phyloP scores from a whole-genome alignment of 2,329 filamentous ascomycete species.

The Cercospora sp. region DNA sequence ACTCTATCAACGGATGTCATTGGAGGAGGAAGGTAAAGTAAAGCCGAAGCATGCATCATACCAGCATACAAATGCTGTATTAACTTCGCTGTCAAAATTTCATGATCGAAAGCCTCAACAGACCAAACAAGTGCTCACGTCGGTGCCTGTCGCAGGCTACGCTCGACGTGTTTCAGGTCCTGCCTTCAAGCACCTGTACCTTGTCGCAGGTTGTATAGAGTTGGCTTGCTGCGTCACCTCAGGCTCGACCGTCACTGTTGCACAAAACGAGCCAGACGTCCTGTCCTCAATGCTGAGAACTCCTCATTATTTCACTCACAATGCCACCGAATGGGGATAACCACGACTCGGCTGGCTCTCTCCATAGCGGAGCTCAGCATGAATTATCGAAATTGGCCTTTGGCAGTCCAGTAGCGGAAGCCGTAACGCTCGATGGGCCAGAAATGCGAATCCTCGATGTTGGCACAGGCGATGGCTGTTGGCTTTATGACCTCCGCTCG shows the following conservation, averaged over 20 bases:
- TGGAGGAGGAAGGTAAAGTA: not conserved
- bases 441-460: slow-evolving; percentile 13
- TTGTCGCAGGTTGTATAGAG: not conserved
- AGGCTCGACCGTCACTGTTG: not conserved
- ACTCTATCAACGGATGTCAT: not conserved
- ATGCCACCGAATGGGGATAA: not conserved
- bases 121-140: too few relatives aligned
- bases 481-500: slow-evolving; percentile 14
- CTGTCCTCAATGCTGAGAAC: too few relatives aligned
- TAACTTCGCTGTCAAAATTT: too few relatives aligned
- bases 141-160: not conserved
- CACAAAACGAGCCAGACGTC: not conserved
- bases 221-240: not conserved
- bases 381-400: slow-evolving; percentile 11
- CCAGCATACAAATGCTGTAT: not conserved
- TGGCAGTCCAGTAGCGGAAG: not conserved
- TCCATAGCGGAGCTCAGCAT: not conserved
- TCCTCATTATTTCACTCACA: not conserved
- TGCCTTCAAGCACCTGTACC: not conserved
- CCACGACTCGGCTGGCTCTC: not conserved
- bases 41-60: not conserved
- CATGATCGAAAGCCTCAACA: too few relatives aligned
- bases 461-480: slow-evolving; percentile 12
- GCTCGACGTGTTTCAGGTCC: not conserved
- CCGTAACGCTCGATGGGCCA: slow-evolving; percentile 1